These are phyloP conservation scores for Beauveria australis DNA, from an alignment of 2,329 filamentous ascomycete genomes.

Conservation along the genomic window DNA sequence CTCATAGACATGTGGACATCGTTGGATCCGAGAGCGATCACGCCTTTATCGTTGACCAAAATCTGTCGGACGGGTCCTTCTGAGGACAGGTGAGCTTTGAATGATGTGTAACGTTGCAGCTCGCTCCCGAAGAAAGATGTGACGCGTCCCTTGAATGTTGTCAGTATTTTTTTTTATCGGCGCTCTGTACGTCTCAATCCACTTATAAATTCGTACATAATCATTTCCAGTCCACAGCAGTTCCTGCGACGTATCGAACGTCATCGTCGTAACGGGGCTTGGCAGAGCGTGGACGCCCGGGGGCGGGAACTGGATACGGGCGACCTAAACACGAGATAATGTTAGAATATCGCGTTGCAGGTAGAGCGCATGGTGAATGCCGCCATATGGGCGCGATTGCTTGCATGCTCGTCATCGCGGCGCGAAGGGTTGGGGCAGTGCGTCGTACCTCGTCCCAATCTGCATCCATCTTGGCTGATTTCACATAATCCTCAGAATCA, in stretches of 20 bases:
- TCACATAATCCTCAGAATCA: conserved; percentile 29
- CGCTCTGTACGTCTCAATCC: not conserved
- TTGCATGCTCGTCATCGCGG: conserved; percentile 15
- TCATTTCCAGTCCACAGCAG: conserved; percentile 90
- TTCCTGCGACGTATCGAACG: conserved; percentile 84
- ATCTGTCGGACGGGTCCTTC: conserved; percentile 83
- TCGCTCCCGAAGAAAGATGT: conserved; percentile 82
- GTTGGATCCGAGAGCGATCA: conserved; percentile 73
- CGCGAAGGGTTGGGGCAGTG: conserved; percentile 11
- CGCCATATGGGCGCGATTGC: conserved; percentile 9
- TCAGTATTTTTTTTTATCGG: conserved; percentile 16
- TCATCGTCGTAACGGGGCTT: conserved; percentile 68
- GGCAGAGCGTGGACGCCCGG: conserved; percentile 62
- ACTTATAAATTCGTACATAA: conserved; percentile 50
- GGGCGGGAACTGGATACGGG: conserved; percentile 72
- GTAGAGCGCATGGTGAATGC: not conserved
- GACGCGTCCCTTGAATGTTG: conserved; percentile 61
- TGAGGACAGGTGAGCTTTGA: conserved; percentile 63
- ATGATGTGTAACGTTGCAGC: conserved; percentile 83
- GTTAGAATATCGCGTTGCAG: not conserved
- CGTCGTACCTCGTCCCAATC: conserved; percentile 58
- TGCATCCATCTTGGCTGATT: conserved; percentile 49
- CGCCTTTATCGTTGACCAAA: conserved; percentile 81
- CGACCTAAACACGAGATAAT: conserved; percentile 47
- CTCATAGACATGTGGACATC: conserved; percentile 85